Evolutionary conservation across 768 basidiomycete genomes (phyloP).

Genomic region (Auricularia auricula-judae): DNA sequence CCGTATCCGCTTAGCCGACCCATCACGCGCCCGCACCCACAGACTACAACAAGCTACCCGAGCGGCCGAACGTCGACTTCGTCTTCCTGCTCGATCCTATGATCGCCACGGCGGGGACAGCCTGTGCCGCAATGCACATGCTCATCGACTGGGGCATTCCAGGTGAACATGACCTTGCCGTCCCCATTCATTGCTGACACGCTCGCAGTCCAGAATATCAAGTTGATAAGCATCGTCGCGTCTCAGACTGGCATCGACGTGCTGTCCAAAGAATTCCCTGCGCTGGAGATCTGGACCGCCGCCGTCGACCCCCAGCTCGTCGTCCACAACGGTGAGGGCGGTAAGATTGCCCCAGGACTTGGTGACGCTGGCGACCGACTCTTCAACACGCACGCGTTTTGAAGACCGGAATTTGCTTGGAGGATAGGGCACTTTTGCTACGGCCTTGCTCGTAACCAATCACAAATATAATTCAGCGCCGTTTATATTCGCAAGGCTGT

Average conservation of each 20-base stretch:
- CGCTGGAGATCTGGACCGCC: slow-evolving; percentile 85
- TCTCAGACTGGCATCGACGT: slow-evolving; percentile 55
- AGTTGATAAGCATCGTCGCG: background rate
- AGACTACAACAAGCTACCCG: slow-evolving; percentile 90
- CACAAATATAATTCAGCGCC: slow-evolving; percentile 37
- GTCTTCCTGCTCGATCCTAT: slow-evolving; percentile 88
- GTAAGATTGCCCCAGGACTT: slow-evolving; percentile 80
- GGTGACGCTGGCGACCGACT: slow-evolving; percentile 86
- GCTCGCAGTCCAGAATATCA: background rate
- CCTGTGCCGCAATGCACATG: slow-evolving; percentile 79
- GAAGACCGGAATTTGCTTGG: background rate
- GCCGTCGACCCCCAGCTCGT: slow-evolving; percentile 70
- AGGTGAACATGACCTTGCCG: slow-evolving; percentile 27
- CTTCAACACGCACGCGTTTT: slow-evolving; percentile 45
- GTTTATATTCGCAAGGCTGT: slow-evolving; percentile 90
- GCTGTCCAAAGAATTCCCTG: slow-evolving; percentile 58
- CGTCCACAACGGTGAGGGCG: slow-evolving; percentile 27
- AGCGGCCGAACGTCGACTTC: slow-evolving; percentile 60
- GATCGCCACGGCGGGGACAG: slow-evolving; percentile 91
- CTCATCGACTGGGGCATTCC: slow-evolving; percentile 74
- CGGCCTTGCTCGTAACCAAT: no score
- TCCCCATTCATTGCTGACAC: background rate
- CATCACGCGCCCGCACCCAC: background rate
- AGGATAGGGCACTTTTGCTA: no score
- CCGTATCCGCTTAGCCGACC: background rate